These are phyloP conservation scores for Scheffersomyces stambukii DNA, from an alignment of 1,139 yeast species.

Conservation along the genomic window DNA sequence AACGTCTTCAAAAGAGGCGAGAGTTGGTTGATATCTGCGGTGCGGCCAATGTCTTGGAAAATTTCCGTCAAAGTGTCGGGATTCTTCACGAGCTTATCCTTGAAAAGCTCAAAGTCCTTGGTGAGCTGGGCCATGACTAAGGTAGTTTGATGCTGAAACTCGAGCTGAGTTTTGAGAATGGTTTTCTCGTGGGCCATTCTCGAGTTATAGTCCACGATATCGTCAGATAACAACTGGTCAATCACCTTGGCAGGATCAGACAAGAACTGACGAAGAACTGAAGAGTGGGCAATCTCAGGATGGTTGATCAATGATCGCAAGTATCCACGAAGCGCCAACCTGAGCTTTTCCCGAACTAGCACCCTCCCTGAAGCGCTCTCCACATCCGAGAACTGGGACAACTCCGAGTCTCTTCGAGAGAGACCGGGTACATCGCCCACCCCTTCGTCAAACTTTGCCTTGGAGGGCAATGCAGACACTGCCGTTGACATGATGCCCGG, in stretches of 20 bases:
- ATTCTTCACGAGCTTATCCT: constrained; percentile 44
- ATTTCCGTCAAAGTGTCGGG: constrained; percentile 48
- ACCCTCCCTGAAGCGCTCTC: constrained; percentile 1
- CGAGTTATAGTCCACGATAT: constrained; percentile 49
- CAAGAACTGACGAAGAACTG: constrained; percentile 51
- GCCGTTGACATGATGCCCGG: constrained; percentile 72
- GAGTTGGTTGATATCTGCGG: constrained; percentile 52
- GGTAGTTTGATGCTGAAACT: constrained; percentile 68
- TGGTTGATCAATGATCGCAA: constrained; percentile 49
- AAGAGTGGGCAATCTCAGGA: constrained; percentile 53
- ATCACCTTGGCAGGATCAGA: constrained; percentile 29
- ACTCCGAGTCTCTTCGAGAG: not conserved
- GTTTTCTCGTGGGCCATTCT: constrained; percentile 59
- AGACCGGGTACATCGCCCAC: constrained; percentile 3
- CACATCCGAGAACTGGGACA: not conserved
- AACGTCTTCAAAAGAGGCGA: constrained; percentile 67
- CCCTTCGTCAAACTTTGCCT: constrained; percentile 41
- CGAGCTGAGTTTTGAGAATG: constrained; percentile 61
- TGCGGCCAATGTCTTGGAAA: constrained; percentile 61
- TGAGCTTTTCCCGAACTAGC: constrained; percentile 53
- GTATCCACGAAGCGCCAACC: constrained; percentile 75
- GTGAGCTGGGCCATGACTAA: constrained; percentile 40
- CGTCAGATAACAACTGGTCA: constrained; percentile 28
- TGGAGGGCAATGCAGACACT: constrained; percentile 44
- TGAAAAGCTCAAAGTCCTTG: constrained; percentile 50